Conservation (phyloP, 2,329 filamentous ascomycete genomes). For the Thelonectria rubi region DNA sequence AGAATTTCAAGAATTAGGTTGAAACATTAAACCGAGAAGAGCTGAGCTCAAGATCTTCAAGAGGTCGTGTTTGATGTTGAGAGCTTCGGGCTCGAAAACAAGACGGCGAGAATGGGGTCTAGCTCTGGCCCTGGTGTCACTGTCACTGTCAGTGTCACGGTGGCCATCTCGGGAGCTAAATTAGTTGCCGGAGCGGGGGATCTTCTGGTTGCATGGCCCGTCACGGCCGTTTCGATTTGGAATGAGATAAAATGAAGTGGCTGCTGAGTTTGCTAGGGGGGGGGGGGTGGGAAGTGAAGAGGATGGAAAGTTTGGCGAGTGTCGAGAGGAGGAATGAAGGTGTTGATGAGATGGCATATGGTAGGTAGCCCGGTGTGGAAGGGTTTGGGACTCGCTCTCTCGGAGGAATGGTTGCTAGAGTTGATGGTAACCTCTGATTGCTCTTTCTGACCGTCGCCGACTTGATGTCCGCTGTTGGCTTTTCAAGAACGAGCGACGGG, state of each 20-base stretch:
- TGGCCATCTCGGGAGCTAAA: constrained; percentile 22
- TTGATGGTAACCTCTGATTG: no score
- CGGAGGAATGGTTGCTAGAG: background rate
- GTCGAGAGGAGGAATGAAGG: background rate
- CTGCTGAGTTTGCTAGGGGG: constrained; percentile 12
- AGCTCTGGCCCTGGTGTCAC: background rate
- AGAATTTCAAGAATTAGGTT: background rate
- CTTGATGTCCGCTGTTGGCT: no score
- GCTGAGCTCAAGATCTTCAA: background rate
- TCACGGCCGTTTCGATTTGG: background rate
- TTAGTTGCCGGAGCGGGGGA: constrained; percentile 14
- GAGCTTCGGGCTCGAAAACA: background rate
- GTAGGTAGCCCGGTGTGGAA: background rate
- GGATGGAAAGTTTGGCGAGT: background rate
- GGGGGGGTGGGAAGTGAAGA: background rate
- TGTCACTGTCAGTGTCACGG: background rate
- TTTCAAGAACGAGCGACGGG: no score
- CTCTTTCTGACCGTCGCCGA: no score
- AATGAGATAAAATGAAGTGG: constrained; percentile 16
- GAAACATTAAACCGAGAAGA: no score
- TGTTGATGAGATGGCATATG: background rate
- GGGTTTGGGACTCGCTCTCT: background rate
- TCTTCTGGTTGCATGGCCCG: background rate
- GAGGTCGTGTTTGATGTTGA: background rate
- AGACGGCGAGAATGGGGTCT: background rate